A percentile compares a stretch with the other conserved stretches of the same genome.
These are phyloP conservation scores for Aspergillus pseudoglaucus DNA, from an alignment of 2,329 filamentous ascomycete species.

Conservation along the genomic window DNA sequence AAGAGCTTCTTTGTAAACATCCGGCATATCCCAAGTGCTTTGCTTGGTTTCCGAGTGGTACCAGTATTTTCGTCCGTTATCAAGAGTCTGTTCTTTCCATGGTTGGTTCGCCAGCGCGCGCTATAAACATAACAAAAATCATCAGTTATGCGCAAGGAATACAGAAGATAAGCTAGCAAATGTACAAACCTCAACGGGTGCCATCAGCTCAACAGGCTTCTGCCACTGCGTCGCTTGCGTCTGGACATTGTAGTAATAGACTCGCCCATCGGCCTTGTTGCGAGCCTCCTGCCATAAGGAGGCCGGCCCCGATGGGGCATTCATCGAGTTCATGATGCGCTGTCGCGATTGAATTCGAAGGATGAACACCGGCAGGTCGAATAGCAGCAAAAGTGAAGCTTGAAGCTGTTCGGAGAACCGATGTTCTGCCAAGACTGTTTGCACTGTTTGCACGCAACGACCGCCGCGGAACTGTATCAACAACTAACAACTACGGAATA, in stretches of 20 bases:
- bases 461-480: background rate
- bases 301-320: constrained; percentile 48
- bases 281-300: constrained; percentile 73
- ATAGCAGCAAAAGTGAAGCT: constrained; percentile 15
- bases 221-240: constrained; percentile 91
- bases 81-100: constrained; percentile 87
- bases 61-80: constrained; percentile 89
- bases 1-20: constrained; percentile 68
- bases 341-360: background rate
- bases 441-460: constrained; percentile 16
- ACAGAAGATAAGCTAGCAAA: constrained; percentile 2
- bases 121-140: constrained; percentile 38
- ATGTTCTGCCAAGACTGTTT: constrained; percentile 16
- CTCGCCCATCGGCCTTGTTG: constrained; percentile 65
- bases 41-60: constrained; percentile 86
- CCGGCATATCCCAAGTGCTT: constrained; percentile 93
- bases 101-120: constrained; percentile 73
- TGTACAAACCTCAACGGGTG: constrained; percentile 62
- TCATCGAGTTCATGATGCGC: constrained; percentile 47
- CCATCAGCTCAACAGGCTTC: constrained; percentile 87
- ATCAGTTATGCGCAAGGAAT: constrained; percentile 8
- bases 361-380: background rate
- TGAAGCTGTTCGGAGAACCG: constrained; percentile 13
- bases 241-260: constrained; percentile 83
- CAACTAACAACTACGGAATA: background rate